Base-by-base conservation (phyloP, 1,139 yeast genomes). In the Nakaseomyces kungkrabaensis region DNA sequence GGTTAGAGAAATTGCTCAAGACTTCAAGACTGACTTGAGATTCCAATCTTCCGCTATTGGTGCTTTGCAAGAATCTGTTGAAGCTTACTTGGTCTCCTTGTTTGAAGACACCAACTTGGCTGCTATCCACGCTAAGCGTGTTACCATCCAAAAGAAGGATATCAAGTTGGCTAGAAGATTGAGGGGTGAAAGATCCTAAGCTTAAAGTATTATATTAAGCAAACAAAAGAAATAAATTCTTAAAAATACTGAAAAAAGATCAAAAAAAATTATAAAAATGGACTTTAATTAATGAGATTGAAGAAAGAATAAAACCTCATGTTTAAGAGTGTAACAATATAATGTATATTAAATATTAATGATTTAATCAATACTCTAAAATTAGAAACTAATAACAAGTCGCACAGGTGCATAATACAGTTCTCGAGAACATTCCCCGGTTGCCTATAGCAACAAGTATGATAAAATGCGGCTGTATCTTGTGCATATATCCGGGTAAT, bases 101-200 rank as follows among this genome's bases (percentile, higher is more conserved):
- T 86, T 86, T 63, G 95, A 89, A 79, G 97, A 88, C 78, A 89
- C 97, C 66, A 89, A 89, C 83, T 81, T 89, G 78, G 90, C 96
- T 77, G 97, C 97, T 67, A 87, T 90, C 68, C 97, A 89, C 79
- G 97, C 97, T 70, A 89, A 89, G 89, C 87, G 97, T 81, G 97
- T 89, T 68, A 89, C 97, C 62, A 90, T 89, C 75, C 97, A 89
- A 79, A 90, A 90, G 94, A 89, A 90, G 83, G 97, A 90, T 74
- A 89, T 89, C 73, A 95, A 88, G 77, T 85, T 89, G 72, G 97
- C 97, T 63, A 89, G 97, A 81, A 90, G 97, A 84, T 85, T 89
- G 73, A 88, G 97, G 79, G 97, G 97, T 73, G 97, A 83, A 77
- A 82, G 90, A 81, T 77, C 86, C 64, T 81, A 78, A 41, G 17